Evolutionary conservation across 805 yeast species (phyloP).

Genomic region (Nakazawaea pomicola): DNA sequence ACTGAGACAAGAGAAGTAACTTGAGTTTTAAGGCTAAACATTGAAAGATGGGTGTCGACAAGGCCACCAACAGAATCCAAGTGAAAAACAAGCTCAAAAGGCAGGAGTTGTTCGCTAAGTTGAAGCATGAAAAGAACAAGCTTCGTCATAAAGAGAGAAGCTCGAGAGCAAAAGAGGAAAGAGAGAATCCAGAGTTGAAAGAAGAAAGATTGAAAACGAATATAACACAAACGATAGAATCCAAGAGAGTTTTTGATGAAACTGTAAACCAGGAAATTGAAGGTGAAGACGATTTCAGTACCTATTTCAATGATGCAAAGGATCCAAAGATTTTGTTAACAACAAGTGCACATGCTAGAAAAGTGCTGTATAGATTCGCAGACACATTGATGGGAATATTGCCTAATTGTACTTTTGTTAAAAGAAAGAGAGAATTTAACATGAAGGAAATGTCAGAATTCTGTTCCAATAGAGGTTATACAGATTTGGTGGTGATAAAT

Average conservation of each 20-base stretch:
- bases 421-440: constrained; percentile 77
- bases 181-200: constrained; percentile 74
- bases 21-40: neutral
- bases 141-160: constrained; percentile 71
- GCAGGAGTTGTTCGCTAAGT: constrained; percentile 67
- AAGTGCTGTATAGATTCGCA: constrained; percentile 86
- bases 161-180: constrained; percentile 85
- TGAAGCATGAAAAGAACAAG: constrained; percentile 72
- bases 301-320: constrained; percentile 45
- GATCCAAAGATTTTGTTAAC: constrained; percentile 89
- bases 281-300: constrained; percentile 61
- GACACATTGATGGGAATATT: constrained; percentile 77
- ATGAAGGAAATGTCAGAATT: constrained; percentile 84
- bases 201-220: constrained; percentile 75
- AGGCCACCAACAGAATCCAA: constrained; percentile 17
- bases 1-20: constrained; percentile 1
- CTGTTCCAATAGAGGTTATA: constrained; percentile 78
- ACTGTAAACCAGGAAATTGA: constrained; percentile 58
- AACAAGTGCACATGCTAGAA: constrained; percentile 81
- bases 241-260: constrained; percentile 82
- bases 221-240: constrained; percentile 78
- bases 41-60: constrained; percentile 11
- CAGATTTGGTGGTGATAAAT: constrained; percentile 84
- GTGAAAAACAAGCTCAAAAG: constrained; percentile 78
- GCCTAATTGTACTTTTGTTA: constrained; percentile 82